These are phyloP conservation scores for Colletotrichum cordylinicola DNA, from an alignment of 2,329 filamentous ascomycete species.

Conservation along the genomic window DNA sequence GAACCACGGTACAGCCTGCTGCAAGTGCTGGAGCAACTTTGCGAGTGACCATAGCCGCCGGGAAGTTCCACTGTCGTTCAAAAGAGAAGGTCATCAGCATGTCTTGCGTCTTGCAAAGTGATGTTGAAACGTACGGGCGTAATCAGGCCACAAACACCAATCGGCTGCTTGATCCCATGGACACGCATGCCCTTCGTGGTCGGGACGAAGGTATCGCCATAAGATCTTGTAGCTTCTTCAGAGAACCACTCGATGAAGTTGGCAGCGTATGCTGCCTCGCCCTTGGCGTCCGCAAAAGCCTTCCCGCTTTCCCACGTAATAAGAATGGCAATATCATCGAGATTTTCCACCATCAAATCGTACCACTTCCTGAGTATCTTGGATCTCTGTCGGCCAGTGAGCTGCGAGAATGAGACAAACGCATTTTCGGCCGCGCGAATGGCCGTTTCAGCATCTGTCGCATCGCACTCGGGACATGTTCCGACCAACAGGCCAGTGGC, in stretches of 20 bases:
- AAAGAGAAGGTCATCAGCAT: neutral
- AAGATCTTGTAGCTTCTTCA: slow-evolving; percentile 76
- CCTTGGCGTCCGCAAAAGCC: slow-evolving; percentile 75
- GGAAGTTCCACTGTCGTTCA: slow-evolving; percentile 76
- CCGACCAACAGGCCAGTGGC: slow-evolving; percentile 83
- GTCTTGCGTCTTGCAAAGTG: neutral
- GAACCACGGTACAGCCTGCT: slow-evolving; percentile 91
- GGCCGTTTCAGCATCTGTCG: slow-evolving; percentile 78
- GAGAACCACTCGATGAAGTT: slow-evolving; percentile 83
- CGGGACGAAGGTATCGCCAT: slow-evolving; percentile 77
- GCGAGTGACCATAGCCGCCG: slow-evolving; percentile 76
- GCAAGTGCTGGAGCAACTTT: slow-evolving; percentile 80
- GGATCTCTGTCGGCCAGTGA: slow-evolving; percentile 76
- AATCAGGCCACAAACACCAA: slow-evolving; percentile 85
- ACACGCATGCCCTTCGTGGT: slow-evolving; percentile 75
- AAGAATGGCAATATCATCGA: slow-evolving; percentile 79
- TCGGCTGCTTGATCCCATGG: slow-evolving; percentile 80
- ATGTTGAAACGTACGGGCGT: slow-evolving; percentile 60
- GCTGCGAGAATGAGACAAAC: slow-evolving; percentile 72
- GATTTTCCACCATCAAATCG: slow-evolving; percentile 78
- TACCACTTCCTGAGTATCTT: slow-evolving; percentile 82
- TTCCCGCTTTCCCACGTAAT: slow-evolving; percentile 94
- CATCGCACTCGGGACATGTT: slow-evolving; percentile 83
- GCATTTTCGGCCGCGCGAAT: slow-evolving; percentile 84
- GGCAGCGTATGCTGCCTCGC: slow-evolving; percentile 75